Base-by-base conservation (phyloP, 305 asterid species). In the Fraxinus velutina region DNA sequence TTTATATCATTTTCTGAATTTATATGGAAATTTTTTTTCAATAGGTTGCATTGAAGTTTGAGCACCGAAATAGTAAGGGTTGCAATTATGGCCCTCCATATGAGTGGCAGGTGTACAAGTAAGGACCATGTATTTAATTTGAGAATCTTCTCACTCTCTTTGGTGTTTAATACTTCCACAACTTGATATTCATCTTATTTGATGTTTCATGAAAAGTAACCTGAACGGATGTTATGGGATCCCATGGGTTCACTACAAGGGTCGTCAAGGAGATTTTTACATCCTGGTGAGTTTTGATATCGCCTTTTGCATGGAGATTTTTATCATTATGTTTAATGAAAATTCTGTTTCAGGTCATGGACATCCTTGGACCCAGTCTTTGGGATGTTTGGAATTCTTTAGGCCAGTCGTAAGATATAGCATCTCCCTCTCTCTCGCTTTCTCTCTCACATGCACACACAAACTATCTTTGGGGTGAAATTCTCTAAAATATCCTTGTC, bases 61-160 rank as follows among this genome's bases (percentile, higher is more conserved):
- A 96, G 88, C 99, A 96, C 89, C 93, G 99, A 21, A 94, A 90
- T 84, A 94, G 99, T 77, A 96, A 94, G 88, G 99, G 99, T 79
- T 96, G 99, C 93, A 96, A 92, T 85, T 92, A 94, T 79, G 99
- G 99, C 77, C 99, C 99, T 84, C 99, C 99, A 70, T 96, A 93
- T 76, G 99, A 96, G 87, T 94, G 98, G 99, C 98, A 96, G 90
- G 99, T 96, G 74, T 94, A 96, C 95, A 94, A 88, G 99, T 96
- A 89, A 90, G 99, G 82, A 96, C 62, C 84, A 75, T 27, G 50
- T 39, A 10, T 78, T 55, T 73, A 60, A 60, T 66, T 71, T 79
- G 36, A 68, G 79, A 42, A 50, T 83, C 64, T 62, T 83, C 44
- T 81, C 55, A 78, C 6, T 73, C 77, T 37, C 36, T 82, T 68